Conservation (phyloP, 352 stramenopile species). For the Phytophthora sp. region DNA sequence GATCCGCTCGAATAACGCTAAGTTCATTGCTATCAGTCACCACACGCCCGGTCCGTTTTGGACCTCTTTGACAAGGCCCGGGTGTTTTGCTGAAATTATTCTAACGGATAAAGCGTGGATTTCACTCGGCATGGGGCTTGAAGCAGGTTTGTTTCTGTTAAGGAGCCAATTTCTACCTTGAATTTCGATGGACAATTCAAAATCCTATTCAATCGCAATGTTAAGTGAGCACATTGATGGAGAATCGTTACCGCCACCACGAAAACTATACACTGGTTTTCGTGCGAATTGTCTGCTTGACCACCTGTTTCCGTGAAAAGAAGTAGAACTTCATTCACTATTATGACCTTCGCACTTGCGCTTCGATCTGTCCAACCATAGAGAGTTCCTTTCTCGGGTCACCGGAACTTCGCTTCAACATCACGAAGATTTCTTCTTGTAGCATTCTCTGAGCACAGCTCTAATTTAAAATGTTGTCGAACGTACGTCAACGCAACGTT, state of each 20-base stretch:
- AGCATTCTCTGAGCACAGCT: background rate
- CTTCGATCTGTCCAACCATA: slow-evolving; percentile 1
- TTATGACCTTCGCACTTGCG: background rate
- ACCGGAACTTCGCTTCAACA: background rate
- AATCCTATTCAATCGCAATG: background rate
- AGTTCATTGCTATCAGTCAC: background rate
- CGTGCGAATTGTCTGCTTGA: slow-evolving; percentile 1
- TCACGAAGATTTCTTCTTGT: slow-evolving; percentile 4
- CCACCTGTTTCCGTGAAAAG: background rate
- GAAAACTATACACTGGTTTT: slow-evolving; percentile 3
- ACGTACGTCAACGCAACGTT: background rate
- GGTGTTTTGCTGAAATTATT: slow-evolving; percentile 1
- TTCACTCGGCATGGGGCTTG: background rate
- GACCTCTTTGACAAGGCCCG: background rate
- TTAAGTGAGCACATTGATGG: slow-evolving; percentile 2
- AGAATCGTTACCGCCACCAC: slow-evolving; percentile 1
- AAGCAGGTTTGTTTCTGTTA: background rate
- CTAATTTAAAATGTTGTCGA: too few species aligned
- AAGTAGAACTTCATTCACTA: slow-evolving; percentile 2
- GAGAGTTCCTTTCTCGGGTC: background rate
- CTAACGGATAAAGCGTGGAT: too few species aligned
- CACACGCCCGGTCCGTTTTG: background rate
- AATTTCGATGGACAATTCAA: background rate
- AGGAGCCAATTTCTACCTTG: background rate
- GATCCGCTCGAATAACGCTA: background rate